phyloP scores from a whole-genome alignment of 202 grass and related monocot genomes.

The Eragrostis tef region DNA sequence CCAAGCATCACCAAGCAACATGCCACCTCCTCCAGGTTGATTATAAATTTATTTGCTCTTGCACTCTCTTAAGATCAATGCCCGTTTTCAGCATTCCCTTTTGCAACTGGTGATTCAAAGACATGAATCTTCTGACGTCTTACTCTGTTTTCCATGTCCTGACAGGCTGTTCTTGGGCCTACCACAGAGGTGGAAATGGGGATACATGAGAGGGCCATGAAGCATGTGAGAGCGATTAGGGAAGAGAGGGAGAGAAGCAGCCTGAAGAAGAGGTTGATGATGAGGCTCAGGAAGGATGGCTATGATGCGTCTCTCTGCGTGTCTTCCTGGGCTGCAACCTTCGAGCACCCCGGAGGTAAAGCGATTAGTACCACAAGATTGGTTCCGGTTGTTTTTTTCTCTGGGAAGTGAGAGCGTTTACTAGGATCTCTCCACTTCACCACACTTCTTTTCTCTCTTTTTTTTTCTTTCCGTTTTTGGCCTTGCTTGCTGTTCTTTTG shows the following conservation, averaged over 20 bases:
- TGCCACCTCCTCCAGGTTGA: constrained; percentile 50
- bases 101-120: background rate
- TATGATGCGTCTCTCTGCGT: constrained; percentile 69
- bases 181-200: constrained; percentile 49
- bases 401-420: too few relatives aligned
- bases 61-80: constrained; percentile 2
- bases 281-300: constrained; percentile 69
- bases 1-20: constrained; percentile 37
- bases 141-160: constrained; percentile 5
- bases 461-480: constrained; percentile 47
- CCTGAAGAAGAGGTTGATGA: constrained; percentile 67
- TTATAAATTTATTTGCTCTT: background rate
- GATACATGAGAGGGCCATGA: constrained; percentile 51
- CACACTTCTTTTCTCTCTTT: too few relatives aligned
- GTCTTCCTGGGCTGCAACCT: constrained; percentile 68
- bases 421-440: too few relatives aligned
- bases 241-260: constrained; percentile 51
- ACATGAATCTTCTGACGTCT: background rate
- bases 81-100: background rate
- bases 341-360: constrained; percentile 71
- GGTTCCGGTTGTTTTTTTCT: background rate
- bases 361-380: background rate
- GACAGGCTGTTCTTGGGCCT: constrained; percentile 49
- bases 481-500: background rate
- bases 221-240: constrained; percentile 50